A percentile compares a stretch with the other conserved stretches of the same genome.
Evolutionary conservation across 2,329 filamentous ascomycete genomes (phyloP).

Genomic region (Hypoxylon sp.): DNA sequence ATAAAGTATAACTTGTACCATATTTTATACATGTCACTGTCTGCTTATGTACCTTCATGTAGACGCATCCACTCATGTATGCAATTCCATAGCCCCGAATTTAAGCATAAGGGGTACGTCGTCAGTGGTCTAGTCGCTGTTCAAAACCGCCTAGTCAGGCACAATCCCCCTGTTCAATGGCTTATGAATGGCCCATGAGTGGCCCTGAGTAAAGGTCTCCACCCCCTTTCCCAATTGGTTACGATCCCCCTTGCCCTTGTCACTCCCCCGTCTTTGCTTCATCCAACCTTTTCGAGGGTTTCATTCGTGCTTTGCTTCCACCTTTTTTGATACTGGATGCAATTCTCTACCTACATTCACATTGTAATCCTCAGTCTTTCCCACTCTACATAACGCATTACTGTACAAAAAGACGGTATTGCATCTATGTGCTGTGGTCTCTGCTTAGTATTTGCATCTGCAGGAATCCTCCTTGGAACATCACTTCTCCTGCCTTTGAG

Average conservation of each 20-base stretch:
- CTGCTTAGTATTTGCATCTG: constrained; percentile 11
- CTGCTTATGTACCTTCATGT: no score
- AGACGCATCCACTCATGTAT: no score
- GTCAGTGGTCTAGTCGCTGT: constrained; percentile 10
- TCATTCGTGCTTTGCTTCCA: constrained; percentile 27
- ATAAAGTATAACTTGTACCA: no score
- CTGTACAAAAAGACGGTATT: constrained; percentile 6
- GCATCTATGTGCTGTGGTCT: not conserved
- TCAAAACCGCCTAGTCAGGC: constrained; percentile 21
- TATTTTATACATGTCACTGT: no score
- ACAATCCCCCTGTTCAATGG: constrained; percentile 17
- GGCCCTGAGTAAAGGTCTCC: constrained; percentile 30
- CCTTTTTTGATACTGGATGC: constrained; percentile 20
- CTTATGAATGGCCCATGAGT: no score
- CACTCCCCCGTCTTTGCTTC: constrained; percentile 25
- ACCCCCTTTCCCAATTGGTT: constrained; percentile 38
- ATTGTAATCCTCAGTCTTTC: not conserved
- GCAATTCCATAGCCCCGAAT: no score
- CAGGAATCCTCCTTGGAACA: constrained; percentile 31
- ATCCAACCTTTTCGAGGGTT: constrained; percentile 29
- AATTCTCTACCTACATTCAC: constrained; percentile 7
- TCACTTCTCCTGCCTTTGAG: constrained; percentile 1
- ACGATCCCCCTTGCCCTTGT: constrained; percentile 17
- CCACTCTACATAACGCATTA: constrained; percentile 5
- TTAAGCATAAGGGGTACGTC: no score